These are phyloP conservation scores for Xylariaceae sp. DNA, from an alignment of 2,329 filamentous ascomycete species.

Conservation along the genomic window DNA sequence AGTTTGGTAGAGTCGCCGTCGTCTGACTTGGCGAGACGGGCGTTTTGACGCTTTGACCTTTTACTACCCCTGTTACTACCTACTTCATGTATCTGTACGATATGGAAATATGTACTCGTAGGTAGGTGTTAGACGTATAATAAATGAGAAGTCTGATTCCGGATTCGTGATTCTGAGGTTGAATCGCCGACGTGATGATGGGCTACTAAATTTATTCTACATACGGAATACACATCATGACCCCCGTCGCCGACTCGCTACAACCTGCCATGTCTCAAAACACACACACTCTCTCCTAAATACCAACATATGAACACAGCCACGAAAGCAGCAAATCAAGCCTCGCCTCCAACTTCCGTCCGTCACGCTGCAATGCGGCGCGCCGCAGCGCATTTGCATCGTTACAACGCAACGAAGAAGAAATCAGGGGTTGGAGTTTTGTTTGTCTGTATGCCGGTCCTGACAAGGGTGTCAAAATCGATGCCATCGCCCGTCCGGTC, in stretches of 20 bases:
- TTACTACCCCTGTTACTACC: too few relatives aligned
- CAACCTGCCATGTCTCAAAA: conserved; percentile 1
- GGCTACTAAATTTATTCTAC: not conserved
- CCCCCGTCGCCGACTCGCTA: not conserved
- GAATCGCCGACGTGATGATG: too few relatives aligned
- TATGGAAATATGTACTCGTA: too few relatives aligned
- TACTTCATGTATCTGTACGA: too few relatives aligned
- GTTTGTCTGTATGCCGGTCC: not conserved
- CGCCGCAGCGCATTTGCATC: not conserved
- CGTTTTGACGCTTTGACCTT: too few relatives aligned
- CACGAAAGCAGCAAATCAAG: not conserved
- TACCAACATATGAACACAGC: not conserved
- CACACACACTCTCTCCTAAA: not conserved
- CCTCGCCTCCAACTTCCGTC: not conserved
- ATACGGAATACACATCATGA: not conserved
- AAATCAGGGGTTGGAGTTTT: too few relatives aligned
- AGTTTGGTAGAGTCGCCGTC: not conserved
- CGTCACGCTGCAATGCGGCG: not conserved
- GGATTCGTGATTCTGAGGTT: too few relatives aligned
- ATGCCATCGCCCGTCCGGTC: conserved; percentile 27
- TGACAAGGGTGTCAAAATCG: conserved; percentile 12
- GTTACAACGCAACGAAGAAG: too few relatives aligned
- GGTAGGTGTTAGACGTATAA: too few relatives aligned
- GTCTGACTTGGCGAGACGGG: too few relatives aligned
- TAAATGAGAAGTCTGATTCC: too few relatives aligned